Conservation (phyloP, 2,329 filamentous ascomycete species). For the Botrytis aclada region DNA sequence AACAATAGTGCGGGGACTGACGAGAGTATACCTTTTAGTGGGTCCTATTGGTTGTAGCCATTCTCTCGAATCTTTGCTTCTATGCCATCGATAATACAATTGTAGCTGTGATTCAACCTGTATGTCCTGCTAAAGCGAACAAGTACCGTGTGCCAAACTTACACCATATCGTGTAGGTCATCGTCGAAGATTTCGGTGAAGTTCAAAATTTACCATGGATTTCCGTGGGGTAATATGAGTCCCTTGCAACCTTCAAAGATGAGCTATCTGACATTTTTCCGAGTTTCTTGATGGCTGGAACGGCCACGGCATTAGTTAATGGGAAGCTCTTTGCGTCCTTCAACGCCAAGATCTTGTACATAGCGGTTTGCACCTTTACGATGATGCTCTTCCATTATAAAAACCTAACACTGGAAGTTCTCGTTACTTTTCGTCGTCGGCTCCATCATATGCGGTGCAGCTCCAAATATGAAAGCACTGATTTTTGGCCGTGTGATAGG, state of each 20-base stretch:
- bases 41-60: conserved; percentile 2
- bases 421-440: conserved; percentile 35
- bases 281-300: neutral
- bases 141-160: neutral
- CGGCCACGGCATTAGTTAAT: neutral
- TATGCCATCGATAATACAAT: conserved; percentile 16
- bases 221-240: conserved; percentile 4
- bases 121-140: neutral
- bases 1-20: neutral
- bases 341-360: conserved; percentile 37
- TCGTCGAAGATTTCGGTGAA: neutral
- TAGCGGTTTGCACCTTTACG: conserved; percentile 30
- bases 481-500: conserved; percentile 48
- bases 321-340: conserved; percentile 36
- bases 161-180: neutral
- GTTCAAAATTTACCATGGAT: conserved; percentile 4
- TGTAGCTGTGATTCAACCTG: conserved; percentile 1
- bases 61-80: conserved; percentile 7
- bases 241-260: no score
- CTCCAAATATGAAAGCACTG: conserved; percentile 43
- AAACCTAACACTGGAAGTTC: neutral
- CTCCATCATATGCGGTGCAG: conserved; percentile 38
- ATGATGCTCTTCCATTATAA: neutral
- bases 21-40: neutral
- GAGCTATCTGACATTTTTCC: neutral